These are phyloP conservation scores for Neonectria magnoliae DNA, from an alignment of 2,329 filamentous ascomycete species.

Conservation along the genomic window DNA sequence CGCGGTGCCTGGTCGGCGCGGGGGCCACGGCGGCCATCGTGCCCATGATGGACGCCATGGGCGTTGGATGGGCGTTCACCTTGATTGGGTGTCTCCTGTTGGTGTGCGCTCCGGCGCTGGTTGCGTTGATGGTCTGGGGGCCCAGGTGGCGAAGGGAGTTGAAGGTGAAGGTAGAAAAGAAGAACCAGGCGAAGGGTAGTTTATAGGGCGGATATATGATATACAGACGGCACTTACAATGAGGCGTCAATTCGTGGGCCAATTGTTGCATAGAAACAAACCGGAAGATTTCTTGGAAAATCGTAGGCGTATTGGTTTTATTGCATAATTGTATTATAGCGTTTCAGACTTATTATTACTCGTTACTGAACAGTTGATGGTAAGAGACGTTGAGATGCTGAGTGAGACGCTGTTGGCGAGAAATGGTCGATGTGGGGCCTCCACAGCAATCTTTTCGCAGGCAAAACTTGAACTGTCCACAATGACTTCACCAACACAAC, in stretches of 20 bases:
- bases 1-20: slow-evolving; percentile 65
- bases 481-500: background rate
- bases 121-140: slow-evolving; percentile 55
- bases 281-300: background rate
- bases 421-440: background rate
- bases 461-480: slow-evolving; percentile 1
- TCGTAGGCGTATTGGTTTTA: background rate
- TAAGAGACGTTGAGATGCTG: too few species aligned
- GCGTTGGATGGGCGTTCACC: slow-evolving; percentile 62
- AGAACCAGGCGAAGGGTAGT: slow-evolving; percentile 23
- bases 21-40: slow-evolving; percentile 61
- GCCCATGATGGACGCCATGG: slow-evolving; percentile 61
- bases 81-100: slow-evolving; percentile 57
- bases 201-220: slow-evolving; percentile 9
- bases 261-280: background rate
- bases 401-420: background rate
- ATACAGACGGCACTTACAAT: background rate
- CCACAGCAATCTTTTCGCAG: slow-evolving; percentile 7
- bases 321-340: background rate
- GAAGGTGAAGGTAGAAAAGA: slow-evolving; percentile 40
- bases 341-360: slow-evolving; percentile 16
- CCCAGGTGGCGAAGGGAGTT: slow-evolving; percentile 54
- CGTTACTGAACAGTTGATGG: background rate
- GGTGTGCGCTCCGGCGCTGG: slow-evolving; percentile 51
- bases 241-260: background rate